phyloP scores from a whole-genome alignment of 768 basidiomycete genomes.

The Serendipita sp. region DNA sequence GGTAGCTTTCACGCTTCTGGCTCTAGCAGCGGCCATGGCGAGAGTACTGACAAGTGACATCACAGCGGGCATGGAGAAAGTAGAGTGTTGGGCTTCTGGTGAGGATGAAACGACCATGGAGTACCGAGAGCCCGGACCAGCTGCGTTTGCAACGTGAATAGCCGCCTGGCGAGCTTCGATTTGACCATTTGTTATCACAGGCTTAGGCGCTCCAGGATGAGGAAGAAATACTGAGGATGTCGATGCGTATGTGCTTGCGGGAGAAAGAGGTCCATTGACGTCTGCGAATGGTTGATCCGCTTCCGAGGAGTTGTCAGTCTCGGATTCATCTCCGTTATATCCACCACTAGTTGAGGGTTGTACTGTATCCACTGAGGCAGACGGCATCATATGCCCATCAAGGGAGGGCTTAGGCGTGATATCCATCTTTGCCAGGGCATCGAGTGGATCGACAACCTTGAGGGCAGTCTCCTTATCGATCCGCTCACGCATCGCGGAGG shows the following conservation, averaged over 20 bases:
- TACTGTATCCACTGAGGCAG: neutral
- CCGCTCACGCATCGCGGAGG: neutral
- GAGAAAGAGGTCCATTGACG: constrained; percentile 4
- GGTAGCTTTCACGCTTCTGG: neutral
- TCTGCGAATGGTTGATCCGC: neutral
- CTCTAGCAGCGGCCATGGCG: constrained; percentile 6
- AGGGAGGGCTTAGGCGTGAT: neutral
- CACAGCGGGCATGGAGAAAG: neutral
- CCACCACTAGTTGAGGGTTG: neutral
- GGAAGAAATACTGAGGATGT: constrained; percentile 6
- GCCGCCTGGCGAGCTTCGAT: neutral
- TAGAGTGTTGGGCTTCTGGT: neutral
- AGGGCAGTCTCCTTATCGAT: neutral
- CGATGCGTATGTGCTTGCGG: neutral
- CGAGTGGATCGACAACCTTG: neutral
- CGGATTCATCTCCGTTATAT: neutral
- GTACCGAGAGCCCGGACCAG: neutral
- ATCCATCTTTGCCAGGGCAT: neutral
- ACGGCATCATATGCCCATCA: neutral
- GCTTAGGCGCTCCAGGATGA: constrained; percentile 9
- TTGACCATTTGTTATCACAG: neutral
- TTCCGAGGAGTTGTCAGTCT: neutral
- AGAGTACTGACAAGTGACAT: constrained; percentile 5
- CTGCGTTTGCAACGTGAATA: neutral
- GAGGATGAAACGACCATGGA: neutral